phyloP scores from a whole-genome alignment of 2,329 filamentous ascomycete species.

The Hypoxylon sp. region DNA sequence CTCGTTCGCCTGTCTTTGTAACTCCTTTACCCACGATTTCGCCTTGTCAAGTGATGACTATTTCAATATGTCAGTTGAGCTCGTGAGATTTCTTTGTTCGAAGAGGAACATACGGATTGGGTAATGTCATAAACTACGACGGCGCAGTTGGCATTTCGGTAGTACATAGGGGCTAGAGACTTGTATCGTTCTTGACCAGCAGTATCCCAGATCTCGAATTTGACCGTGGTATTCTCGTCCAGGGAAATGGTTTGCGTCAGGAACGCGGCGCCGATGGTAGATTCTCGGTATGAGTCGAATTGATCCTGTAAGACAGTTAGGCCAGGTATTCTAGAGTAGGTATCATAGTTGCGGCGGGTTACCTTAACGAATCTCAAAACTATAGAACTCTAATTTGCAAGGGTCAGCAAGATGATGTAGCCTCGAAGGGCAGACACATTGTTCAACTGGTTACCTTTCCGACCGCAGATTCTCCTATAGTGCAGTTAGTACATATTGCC shows the following conservation, averaged over 20 bases:
- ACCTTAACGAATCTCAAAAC: conserved; percentile 99
- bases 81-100: conserved; percentile 19
- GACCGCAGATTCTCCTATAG: conserved; percentile 92
- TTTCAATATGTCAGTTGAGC: conserved; percentile 43
- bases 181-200: conserved; percentile 99
- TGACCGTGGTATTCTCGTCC: conserved; percentile 97
- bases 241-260: conserved; percentile 98
- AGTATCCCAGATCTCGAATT: conserved; percentile 99
- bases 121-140: conserved; percentile 99
- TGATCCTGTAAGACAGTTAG: conserved; percentile 75
- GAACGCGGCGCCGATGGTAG: conserved; percentile 97
- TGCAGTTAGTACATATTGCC: conserved; percentile 53
- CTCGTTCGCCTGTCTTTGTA: conserved; percentile 98
- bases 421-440: conserved; percentile 18
- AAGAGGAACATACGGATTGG: conserved; percentile 80
- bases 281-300: conserved; percentile 98
- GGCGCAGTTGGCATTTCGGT: conserved; percentile 98
- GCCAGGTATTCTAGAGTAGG: conserved; percentile 20
- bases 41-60: conserved; percentile 98
- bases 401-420: conserved; percentile 46
- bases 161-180: conserved; percentile 99
- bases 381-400: conserved; percentile 81
- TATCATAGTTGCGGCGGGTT: conserved; percentile 33
- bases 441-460: conserved; percentile 79
- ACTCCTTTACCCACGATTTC: conserved; percentile 98